Percentiles rank a stretch among this genome's conserved stretches.
phyloP scores from a whole-genome alignment of 2,329 filamentous ascomycete species.

The Claviceps maximensis region DNA sequence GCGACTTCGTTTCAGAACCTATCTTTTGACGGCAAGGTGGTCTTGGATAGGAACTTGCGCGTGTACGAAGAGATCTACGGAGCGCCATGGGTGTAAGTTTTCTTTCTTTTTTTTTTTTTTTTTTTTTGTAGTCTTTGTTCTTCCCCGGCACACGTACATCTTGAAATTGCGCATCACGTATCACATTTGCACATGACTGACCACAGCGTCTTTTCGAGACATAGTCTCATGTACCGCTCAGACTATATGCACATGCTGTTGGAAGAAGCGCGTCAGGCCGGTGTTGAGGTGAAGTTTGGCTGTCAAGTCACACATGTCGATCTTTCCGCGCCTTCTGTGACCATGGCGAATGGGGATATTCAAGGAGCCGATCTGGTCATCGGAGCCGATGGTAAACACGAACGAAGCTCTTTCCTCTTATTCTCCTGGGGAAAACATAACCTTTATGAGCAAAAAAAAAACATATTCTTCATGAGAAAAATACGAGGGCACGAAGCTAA shows the following conservation, averaged over 20 bases:
- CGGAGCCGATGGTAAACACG: slow-evolving; percentile 7
- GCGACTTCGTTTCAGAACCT: background rate
- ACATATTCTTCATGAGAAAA: too few relatives aligned
- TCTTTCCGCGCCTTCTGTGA: slow-evolving; percentile 4
- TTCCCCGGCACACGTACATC: background rate
- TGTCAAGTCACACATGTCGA: slow-evolving; percentile 6
- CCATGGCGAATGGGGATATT: slow-evolving; percentile 3
- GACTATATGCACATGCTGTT: slow-evolving; percentile 8
- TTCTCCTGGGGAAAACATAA: background rate
- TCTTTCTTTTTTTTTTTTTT: background rate
- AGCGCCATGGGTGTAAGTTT: slow-evolving; percentile 10
- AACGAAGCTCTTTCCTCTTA: background rate
- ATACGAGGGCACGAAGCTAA: too few relatives aligned
- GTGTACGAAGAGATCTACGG: slow-evolving; percentile 8
- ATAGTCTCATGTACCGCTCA: slow-evolving; percentile 8
- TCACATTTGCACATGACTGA: background rate
- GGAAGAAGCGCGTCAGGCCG: slow-evolving; percentile 5
- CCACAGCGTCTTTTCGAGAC: background rate
- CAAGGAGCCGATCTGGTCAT: slow-evolving; percentile 7
- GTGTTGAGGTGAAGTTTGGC: slow-evolving; percentile 4
- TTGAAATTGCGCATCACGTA: background rate
- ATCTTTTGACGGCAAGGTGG: slow-evolving; percentile 2
- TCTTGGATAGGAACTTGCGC: slow-evolving; percentile 6
- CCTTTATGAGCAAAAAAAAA: background rate
- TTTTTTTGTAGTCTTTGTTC: background rate